These are phyloP conservation scores for Otatea glauca DNA, from an alignment of 176 grass and related monocot species.

Conservation along the genomic window DNA sequence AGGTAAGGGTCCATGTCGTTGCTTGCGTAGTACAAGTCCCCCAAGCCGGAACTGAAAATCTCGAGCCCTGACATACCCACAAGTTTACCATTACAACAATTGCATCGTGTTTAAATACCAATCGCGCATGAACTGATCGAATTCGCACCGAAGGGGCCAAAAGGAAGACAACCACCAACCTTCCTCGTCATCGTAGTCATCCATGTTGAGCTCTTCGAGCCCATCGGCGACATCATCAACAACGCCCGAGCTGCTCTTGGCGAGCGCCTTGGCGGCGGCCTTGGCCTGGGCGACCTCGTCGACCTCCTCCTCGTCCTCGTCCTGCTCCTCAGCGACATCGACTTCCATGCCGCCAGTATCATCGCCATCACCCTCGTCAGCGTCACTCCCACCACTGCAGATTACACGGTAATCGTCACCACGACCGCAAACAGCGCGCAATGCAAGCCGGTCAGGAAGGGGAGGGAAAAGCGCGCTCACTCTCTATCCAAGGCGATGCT, in stretches of 20 bases:
- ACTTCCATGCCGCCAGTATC: conserved; percentile 64
- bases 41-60: conserved; percentile 59
- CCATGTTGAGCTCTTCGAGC: conserved; percentile 59
- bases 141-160: background rate
- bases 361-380: conserved; percentile 51
- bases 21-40: conserved; percentile 71
- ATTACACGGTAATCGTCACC: background rate
- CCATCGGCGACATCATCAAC: conserved; percentile 33
- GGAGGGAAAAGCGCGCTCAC: conserved; percentile 2
- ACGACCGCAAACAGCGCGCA: background rate
- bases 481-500: conserved; percentile 38
- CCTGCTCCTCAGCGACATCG: conserved; percentile 39
- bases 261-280: conserved; percentile 53
- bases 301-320: conserved; percentile 16
- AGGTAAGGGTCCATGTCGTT: conserved; percentile 81
- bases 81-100: conserved; percentile 15
- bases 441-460: background rate
- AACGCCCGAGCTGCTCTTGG: background rate
- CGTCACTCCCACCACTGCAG: conserved; percentile 59
- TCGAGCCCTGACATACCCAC: conserved; percentile 53
- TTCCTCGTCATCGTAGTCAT: conserved; percentile 78
- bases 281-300: conserved; percentile 45
- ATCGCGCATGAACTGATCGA: background rate
- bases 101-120: too few species aligned
- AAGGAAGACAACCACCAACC: conserved; percentile 23